Conservation (phyloP, 2,329 filamentous ascomycete genomes). For the Microascus cirrosus region DNA sequence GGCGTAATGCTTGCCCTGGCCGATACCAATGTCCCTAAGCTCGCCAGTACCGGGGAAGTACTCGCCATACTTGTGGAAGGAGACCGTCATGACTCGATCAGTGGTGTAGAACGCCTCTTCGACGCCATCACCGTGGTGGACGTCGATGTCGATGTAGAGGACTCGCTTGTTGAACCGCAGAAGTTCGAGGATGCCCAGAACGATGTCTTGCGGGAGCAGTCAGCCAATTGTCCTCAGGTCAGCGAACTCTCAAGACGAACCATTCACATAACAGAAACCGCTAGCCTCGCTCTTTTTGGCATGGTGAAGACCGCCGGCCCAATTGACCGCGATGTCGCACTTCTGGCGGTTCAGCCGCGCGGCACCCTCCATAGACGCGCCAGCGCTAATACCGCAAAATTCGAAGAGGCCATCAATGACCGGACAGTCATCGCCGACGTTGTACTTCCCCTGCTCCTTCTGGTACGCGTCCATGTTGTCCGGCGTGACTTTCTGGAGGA, state of each 20-base stretch:
- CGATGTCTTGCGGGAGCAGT: constrained; percentile 57
- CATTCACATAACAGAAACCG: constrained; percentile 98
- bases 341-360: constrained; percentile 82
- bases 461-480: constrained; percentile 92
- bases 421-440: constrained; percentile 92
- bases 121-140: constrained; percentile 87
- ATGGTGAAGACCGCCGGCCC: constrained; percentile 94
- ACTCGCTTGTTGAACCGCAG: constrained; percentile 85
- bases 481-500: constrained; percentile 87
- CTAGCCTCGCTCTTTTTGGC: constrained; percentile 94
- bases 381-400: constrained; percentile 90
- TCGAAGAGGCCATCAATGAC: constrained; percentile 97
- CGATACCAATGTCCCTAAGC: constrained; percentile 75
- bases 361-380: constrained; percentile 87
- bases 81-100: constrained; percentile 85
- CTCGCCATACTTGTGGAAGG: constrained; percentile 93
- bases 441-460: constrained; percentile 78
- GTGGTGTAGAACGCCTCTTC: constrained; percentile 91
- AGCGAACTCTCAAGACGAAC: constrained; percentile 22
- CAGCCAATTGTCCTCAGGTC: background rate
- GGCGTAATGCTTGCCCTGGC: constrained; percentile 77
- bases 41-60: constrained; percentile 92
- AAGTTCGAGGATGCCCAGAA: constrained; percentile 87
- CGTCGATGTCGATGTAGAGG: constrained; percentile 95
- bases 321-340: constrained; percentile 95